Evolutionary conservation across 2,329 filamentous ascomycete genomes (phyloP), one percentile per base, ranked within the genome.

Genomic region (Colletotrichum falcatum): DNA sequence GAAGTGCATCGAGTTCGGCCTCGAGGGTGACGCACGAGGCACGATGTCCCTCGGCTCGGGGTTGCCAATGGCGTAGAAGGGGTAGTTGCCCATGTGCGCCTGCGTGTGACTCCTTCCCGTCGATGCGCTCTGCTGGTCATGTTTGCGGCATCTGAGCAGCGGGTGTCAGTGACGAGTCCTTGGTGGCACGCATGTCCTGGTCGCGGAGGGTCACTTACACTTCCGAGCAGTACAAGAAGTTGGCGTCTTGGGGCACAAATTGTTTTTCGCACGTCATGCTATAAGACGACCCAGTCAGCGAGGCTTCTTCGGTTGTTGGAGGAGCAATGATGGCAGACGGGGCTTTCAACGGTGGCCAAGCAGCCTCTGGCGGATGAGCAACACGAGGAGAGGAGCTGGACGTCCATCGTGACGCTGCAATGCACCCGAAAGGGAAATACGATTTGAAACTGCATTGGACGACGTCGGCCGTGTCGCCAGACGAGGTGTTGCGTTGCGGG

Each of bases 231-330:
- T 91, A 91, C 53, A 90, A 79, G 71, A 84, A 83, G 72, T 83
- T 86, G 74, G 88, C 88, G 76, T 88, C 86, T 49, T 85, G 82
- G 60, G 88, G 85, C 30, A 89, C 79, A 77, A 91, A 91, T 79
- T 91, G 88, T 80, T 90, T 91, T 78, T 91, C 89, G 78, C 89
- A 91, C 12, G 85, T 87, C 89, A 90, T 91, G 79, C 89, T 91
- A 75, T 55, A 75, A 62, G 61, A 70, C 35, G 69, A 73, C 61
- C 61, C 74, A 65, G 75, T 79, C 72, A 80, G 79, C 76, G 58
- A 37, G 69, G 75, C 72, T 71, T 60, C 63, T 46, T 62, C 30
- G 20, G 62, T 72, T 63, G 73, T 78, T 78, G 77, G 78, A 80
- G 78, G 77, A 80, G 80, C 78, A 67, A 73, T 70, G 73, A 58